Conservation (phyloP, 1,139 yeast genomes). For the Magnusiomyces clavatus region DNA sequence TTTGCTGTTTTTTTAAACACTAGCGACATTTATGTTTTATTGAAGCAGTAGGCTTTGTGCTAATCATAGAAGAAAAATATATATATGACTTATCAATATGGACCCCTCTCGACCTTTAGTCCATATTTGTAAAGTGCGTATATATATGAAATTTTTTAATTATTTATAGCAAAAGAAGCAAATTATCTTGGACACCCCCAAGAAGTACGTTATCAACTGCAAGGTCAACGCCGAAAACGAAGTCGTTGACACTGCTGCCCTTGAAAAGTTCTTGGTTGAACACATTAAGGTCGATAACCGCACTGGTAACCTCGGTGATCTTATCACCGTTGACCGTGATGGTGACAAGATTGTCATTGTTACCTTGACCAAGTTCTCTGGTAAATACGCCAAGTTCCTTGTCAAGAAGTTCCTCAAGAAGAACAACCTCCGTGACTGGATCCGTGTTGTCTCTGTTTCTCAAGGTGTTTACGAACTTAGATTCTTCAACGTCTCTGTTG, state of each 20-base stretch:
- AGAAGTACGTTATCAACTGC: slow-evolving; percentile 94
- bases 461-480: slow-evolving; percentile 96
- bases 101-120: slow-evolving; percentile 54
- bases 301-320: slow-evolving; percentile 95
- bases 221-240: slow-evolving; percentile 97
- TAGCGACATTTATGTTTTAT: slow-evolving; percentile 16
- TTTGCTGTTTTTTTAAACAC: slow-evolving; percentile 21
- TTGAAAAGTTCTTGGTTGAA: slow-evolving; percentile 96
- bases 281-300: slow-evolving; percentile 98
- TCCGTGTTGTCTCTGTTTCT: slow-evolving; percentile 96
- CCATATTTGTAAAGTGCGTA: neutral
- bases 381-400: slow-evolving; percentile 98
- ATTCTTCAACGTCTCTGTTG: slow-evolving; percentile 98
- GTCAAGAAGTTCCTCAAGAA: slow-evolving; percentile 99
- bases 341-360: slow-evolving; percentile 78
- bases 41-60: slow-evolving; percentile 40
- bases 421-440: slow-evolving; percentile 98
- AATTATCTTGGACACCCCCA: slow-evolving; percentile 41
- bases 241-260: slow-evolving; percentile 89
- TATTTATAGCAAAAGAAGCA: slow-evolving; percentile 25
- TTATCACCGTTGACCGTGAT: slow-evolving; percentile 80
- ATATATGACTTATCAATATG: slow-evolving; percentile 23
- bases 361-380: slow-evolving; percentile 94
- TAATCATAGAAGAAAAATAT: slow-evolving; percentile 21
- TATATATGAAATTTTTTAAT: neutral